These are phyloP conservation scores for Rhynchospora pubera DNA, from an alignment of 176 grass and related monocot genomes.

Conservation along the genomic window DNA sequence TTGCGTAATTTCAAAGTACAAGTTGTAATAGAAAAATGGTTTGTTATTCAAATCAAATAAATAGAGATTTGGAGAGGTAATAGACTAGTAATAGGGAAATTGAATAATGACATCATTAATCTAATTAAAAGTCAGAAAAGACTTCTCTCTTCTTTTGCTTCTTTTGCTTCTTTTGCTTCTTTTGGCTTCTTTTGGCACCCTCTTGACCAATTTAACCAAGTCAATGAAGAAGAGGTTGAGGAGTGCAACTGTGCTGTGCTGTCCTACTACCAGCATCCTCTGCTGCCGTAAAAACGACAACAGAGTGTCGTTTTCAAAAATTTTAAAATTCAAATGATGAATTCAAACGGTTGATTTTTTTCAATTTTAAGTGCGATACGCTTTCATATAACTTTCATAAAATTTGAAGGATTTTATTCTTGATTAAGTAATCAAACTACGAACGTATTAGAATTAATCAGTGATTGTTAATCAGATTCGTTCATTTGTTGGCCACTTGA, in stretches of 20 bases:
- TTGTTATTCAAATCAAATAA: neutral
- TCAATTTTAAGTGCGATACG: too few species aligned
- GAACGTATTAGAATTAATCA: too few species aligned
- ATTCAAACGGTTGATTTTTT: too few species aligned
- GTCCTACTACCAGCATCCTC: neutral
- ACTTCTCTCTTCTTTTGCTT: neutral
- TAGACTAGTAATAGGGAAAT: neutral
- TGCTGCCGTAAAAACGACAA: too few species aligned
- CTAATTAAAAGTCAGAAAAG: neutral
- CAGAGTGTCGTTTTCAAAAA: too few species aligned
- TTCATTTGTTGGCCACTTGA: too few species aligned
- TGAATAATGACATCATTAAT: neutral
- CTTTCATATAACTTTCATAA: too few species aligned
- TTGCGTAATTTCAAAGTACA: neutral
- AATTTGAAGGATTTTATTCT: too few species aligned
- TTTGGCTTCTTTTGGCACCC: neutral
- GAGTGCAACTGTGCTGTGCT: neutral
- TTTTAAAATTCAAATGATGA: too few species aligned
- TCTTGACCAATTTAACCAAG: neutral
- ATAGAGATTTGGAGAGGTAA: neutral
- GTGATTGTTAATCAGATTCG: too few species aligned
- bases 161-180: neutral
- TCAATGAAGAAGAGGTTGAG: neutral
- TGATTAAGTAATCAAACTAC: too few species aligned
- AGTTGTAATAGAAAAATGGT: neutral